A percentile compares a stretch with the other conserved stretches of the same genome.
Conservation (phyloP, 441 rosid species). For the Kokia cookei region DNA sequence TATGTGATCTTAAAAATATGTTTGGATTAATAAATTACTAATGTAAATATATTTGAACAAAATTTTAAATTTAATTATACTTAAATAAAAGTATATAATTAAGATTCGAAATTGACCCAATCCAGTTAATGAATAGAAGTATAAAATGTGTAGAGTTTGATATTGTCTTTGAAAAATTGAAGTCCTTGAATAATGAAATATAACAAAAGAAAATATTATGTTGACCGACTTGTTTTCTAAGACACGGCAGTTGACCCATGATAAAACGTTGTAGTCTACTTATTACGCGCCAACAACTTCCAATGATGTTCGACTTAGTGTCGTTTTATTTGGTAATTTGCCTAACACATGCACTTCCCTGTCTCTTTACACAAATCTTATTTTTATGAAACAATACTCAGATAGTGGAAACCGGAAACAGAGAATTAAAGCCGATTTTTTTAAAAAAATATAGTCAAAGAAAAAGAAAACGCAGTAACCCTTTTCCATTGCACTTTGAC, state of each 20-base stretch:
- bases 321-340: neutral
- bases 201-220: no score
- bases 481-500: neutral
- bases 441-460: neutral
- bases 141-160: neutral
- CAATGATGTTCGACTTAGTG: neutral
- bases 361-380: neutral
- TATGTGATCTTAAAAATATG: no score
- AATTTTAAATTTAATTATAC: no score
- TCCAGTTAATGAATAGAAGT: no score
- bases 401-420: neutral
- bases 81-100: no score
- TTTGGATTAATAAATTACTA: no score
- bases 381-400: neutral
- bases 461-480: neutral
- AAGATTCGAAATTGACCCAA: no score
- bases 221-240: neutral
- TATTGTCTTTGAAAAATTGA: neutral
- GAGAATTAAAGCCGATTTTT: neutral
- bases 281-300: neutral
- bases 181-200: neutral
- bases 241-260: slow-evolving; percentile 34
- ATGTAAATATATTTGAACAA: no score
- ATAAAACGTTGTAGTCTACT: neutral
- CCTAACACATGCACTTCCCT: neutral